Percentiles rank a stretch among this genome's conserved stretches.
Evolutionary conservation across 2,329 filamentous ascomycete genomes (phyloP).

Genomic region (Tolypocladium pustulatum): DNA sequence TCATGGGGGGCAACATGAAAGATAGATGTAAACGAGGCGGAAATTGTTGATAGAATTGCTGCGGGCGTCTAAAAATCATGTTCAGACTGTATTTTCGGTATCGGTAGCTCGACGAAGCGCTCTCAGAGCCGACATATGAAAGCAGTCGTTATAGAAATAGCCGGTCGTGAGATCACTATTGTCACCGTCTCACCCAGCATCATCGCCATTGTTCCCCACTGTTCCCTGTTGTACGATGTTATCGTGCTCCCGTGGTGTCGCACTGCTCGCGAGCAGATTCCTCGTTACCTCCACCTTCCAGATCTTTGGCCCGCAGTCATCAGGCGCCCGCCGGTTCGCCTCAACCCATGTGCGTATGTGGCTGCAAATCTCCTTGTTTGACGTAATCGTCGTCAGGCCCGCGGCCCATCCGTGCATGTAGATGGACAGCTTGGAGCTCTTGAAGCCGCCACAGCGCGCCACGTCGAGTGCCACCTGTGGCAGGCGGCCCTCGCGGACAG

Average conservation of each 20-base stretch:
- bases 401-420: conserved; percentile 29
- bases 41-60: neutral
- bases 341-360: conserved; percentile 25
- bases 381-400: conserved; percentile 24
- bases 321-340: conserved; percentile 13
- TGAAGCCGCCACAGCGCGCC: conserved; percentile 19
- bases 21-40: neutral
- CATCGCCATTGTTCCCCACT: neutral
- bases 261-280: conserved; percentile 23
- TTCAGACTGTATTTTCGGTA: neutral
- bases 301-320: conserved; percentile 21
- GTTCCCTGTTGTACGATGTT: neutral
- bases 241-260: conserved; percentile 9
- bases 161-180: neutral
- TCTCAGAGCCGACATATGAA: neutral
- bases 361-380: conserved; percentile 28
- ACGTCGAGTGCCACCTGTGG: conserved; percentile 24
- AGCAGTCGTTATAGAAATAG: neutral
- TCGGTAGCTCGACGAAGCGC: neutral
- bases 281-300: conserved; percentile 23
- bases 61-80: neutral
- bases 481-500: conserved; percentile 15
- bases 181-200: neutral
- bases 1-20: neutral
- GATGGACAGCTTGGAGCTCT: conserved; percentile 25